Evolutionary conservation across 371 early-diverging fungal genomes (phyloP).

Genomic region (Nematocida major): DNA sequence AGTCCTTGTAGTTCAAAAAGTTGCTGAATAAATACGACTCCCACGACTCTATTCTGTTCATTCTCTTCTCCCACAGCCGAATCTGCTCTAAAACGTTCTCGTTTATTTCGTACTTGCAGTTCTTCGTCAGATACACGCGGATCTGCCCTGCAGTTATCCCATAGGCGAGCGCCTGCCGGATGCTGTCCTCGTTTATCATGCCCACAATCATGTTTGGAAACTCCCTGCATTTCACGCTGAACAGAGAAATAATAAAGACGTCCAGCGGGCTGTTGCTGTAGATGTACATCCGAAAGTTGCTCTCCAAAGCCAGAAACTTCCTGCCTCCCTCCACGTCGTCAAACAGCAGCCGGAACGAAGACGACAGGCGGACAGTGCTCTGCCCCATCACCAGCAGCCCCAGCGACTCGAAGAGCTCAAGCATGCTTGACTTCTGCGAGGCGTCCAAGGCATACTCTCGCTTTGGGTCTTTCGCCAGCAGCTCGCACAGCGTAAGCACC

Average conservation of each 20-base stretch:
- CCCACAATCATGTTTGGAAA: constrained; percentile 89
- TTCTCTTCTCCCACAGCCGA: constrained; percentile 86
- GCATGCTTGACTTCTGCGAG: constrained; percentile 18
- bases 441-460: constrained; percentile 24
- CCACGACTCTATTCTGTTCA: constrained; percentile 70
- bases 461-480: constrained; percentile 45
- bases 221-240: constrained; percentile 73
- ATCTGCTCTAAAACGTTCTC: constrained; percentile 88
- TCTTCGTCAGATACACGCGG: constrained; percentile 54
- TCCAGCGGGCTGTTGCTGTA: constrained; percentile 91
- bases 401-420: constrained; percentile 27
- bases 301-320: constrained; percentile 67
- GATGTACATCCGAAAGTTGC: constrained; percentile 83
- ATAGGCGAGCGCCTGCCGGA: constrained; percentile 74
- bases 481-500: constrained; percentile 13
- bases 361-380: background rate
- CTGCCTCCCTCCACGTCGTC: background rate
- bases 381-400: background rate
- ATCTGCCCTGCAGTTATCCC: constrained; percentile 91
- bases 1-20: constrained; percentile 67
- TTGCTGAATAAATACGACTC: constrained; percentile 73
- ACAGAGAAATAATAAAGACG: constrained; percentile 84
- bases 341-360: constrained; percentile 34
- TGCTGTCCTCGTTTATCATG: constrained; percentile 78
- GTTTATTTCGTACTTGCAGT: constrained; percentile 67